phyloP scores from a whole-genome alignment of 2,329 filamentous ascomycete genomes.

The Blastomyces silverae region DNA sequence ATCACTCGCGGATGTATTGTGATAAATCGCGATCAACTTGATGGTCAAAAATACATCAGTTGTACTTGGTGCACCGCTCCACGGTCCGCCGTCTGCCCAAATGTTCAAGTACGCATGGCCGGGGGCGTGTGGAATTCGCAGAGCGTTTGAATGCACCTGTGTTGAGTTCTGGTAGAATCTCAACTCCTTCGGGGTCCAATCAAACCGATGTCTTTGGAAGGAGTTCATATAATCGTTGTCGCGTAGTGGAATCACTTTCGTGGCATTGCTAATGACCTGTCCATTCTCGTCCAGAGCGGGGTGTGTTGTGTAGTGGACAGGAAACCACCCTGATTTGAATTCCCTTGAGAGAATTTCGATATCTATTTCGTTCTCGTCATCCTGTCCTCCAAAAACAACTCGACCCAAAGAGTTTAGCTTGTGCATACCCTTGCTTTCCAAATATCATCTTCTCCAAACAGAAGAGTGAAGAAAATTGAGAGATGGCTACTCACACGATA shows the following conservation, averaged over 20 bases:
- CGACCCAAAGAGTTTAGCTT: constrained; percentile 5
- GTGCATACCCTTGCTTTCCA: background rate
- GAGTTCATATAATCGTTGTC: constrained; percentile 17
- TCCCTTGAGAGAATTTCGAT: constrained; percentile 27
- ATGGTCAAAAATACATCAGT: constrained; percentile 26
- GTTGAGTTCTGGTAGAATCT: constrained; percentile 26
- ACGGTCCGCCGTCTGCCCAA: constrained; percentile 29
- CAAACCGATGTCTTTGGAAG: constrained; percentile 28
- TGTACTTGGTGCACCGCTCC: constrained; percentile 27
- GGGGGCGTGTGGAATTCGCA: constrained; percentile 21
- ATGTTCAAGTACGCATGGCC: constrained; percentile 28
- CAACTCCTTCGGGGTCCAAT: constrained; percentile 23
- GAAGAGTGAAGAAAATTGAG: background rate
- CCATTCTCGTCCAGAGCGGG: constrained; percentile 24
- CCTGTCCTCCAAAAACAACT: constrained; percentile 19
- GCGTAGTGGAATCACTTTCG: constrained; percentile 23
- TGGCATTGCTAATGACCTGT: constrained; percentile 23
- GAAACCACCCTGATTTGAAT: constrained; percentile 22
- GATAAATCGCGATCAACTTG: constrained; percentile 25
- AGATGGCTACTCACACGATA: constrained; percentile 24
- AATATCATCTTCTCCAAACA: background rate
- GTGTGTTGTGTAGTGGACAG: constrained; percentile 29
- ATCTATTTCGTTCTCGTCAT: constrained; percentile 28
- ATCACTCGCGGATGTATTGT: constrained; percentile 25
- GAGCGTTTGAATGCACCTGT: constrained; percentile 22